A percentile compares a stretch with the other conserved stretches of the same genome.
Conservation (phyloP, 2,329 filamentous ascomycete genomes). For the Claviceps sp. region DNA sequence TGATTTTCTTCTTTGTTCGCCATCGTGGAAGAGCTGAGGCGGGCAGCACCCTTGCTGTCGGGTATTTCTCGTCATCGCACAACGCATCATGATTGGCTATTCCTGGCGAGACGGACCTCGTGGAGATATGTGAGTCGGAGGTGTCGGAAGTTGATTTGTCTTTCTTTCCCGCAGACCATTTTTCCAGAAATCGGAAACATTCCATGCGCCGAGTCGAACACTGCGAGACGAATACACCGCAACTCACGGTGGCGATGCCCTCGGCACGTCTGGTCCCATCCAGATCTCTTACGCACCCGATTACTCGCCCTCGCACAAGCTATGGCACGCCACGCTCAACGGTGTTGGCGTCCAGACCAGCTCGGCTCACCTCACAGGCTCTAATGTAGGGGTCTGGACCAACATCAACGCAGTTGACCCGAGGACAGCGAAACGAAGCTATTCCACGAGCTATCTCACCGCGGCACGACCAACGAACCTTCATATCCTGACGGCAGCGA, state of each 20-base stretch:
- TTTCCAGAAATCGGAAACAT: constrained; percentile 36
- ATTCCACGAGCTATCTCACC: constrained; percentile 29
- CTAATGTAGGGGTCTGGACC: constrained; percentile 35
- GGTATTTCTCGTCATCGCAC: too few species aligned
- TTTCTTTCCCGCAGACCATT: constrained; percentile 24
- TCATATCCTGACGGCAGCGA: constrained; percentile 19
- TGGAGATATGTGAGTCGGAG: too few species aligned
- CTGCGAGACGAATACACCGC: constrained; percentile 22
- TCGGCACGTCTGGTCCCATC: constrained; percentile 33
- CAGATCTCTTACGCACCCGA: constrained; percentile 31
- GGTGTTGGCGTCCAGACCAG: constrained; percentile 26
- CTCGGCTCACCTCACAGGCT: constrained; percentile 33
- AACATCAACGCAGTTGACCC: constrained; percentile 36
- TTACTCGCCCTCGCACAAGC: constrained; percentile 26
- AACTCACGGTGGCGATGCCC: constrained; percentile 23
- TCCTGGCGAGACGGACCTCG: too few species aligned
- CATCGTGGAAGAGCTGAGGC: too few species aligned
- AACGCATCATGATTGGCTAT: too few species aligned
- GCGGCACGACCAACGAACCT: constrained; percentile 30
- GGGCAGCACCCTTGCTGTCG: too few species aligned
- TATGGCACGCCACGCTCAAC: constrained; percentile 35
- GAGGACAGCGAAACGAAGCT: constrained; percentile 32
- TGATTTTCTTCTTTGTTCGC: too few species aligned
- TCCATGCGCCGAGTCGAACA: constrained; percentile 25
- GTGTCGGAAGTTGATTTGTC: not conserved